Evolutionary conservation across 129 eudicot species (phyloP).

Genomic region (Flaveria robusta): DNA sequence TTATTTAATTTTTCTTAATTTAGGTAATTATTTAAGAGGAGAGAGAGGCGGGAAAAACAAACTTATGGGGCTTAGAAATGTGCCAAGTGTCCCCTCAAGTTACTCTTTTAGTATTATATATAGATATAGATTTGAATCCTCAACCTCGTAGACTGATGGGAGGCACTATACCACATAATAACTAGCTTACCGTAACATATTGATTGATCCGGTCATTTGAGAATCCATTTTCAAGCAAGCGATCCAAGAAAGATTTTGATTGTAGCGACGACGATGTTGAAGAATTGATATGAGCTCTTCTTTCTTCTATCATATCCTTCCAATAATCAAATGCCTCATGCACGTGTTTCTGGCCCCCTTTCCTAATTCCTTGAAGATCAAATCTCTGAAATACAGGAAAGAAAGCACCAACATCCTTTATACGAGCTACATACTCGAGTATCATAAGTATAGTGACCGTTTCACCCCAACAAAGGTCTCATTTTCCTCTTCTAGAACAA

Average conservation of each 20-base stretch:
- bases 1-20: too few species aligned
- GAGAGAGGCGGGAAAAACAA: too few species aligned
- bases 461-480: slow-evolving; percentile 22
- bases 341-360: slow-evolving; percentile 17
- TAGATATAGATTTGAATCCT: too few species aligned
- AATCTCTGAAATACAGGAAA: slow-evolving; percentile 26
- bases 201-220: slow-evolving; percentile 18
- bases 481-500: slow-evolving; percentile 16
- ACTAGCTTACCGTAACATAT: slow-evolving; percentile 6
- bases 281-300: background rate
- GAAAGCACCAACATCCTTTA: slow-evolving; percentile 30
- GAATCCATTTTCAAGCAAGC: slow-evolving; percentile 32
- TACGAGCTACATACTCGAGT: background rate
- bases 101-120: too few species aligned
- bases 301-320: slow-evolving; percentile 25
- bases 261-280: slow-evolving; percentile 5
- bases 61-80: too few species aligned
- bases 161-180: too few species aligned
- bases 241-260: slow-evolving; percentile 28
- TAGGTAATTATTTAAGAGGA: too few species aligned
- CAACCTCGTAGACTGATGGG: too few species aligned
- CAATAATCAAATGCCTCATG: slow-evolving; percentile 13
- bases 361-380: slow-evolving; percentile 23
- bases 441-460: slow-evolving; percentile 12
- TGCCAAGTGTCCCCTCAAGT: too few species aligned